Evolutionary conservation across 1,284 basidiomycete species (phyloP).

Genomic region (Puccinia hordei): DNA sequence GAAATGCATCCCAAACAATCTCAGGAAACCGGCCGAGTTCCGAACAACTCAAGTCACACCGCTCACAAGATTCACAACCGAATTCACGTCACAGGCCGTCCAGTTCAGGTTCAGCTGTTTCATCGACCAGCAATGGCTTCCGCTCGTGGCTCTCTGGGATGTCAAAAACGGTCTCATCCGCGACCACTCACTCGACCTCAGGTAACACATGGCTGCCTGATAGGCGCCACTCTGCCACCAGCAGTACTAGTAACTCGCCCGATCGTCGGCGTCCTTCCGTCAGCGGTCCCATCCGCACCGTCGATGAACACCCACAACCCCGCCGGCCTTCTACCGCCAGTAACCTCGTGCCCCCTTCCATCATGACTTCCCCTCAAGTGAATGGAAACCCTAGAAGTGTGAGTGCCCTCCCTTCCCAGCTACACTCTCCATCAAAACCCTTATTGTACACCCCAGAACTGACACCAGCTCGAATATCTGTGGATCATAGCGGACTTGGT

Average conservation of each 20-base stretch:
- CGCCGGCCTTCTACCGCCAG: not conserved
- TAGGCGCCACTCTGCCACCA: not conserved
- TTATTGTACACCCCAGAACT: not conserved
- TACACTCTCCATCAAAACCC: not conserved
- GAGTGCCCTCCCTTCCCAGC: not conserved
- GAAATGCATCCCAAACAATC: not conserved
- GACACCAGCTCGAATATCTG: not conserved
- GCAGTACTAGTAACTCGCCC: not conserved
- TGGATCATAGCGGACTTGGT: constrained; percentile 19
- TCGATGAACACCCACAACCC: not conserved
- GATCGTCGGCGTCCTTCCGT: constrained; percentile 7
- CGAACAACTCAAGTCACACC: constrained; percentile 19
- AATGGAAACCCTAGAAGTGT: not conserved
- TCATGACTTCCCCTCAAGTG: not conserved
- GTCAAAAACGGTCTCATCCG: constrained; percentile 9
- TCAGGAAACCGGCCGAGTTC: constrained; percentile 14
- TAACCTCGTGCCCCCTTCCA: not conserved
- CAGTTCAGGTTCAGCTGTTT: not conserved
- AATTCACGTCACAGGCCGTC: not conserved
- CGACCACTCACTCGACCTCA: not conserved
- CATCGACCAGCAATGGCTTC: constrained; percentile 27
- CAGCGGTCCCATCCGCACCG: not conserved
- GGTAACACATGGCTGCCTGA: not conserved
- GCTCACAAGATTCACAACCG: not conserved
- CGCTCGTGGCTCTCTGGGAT: constrained; percentile 29